Conservation (phyloP, 768 basidiomycete species). For the Lentinus tigrinus region DNA sequence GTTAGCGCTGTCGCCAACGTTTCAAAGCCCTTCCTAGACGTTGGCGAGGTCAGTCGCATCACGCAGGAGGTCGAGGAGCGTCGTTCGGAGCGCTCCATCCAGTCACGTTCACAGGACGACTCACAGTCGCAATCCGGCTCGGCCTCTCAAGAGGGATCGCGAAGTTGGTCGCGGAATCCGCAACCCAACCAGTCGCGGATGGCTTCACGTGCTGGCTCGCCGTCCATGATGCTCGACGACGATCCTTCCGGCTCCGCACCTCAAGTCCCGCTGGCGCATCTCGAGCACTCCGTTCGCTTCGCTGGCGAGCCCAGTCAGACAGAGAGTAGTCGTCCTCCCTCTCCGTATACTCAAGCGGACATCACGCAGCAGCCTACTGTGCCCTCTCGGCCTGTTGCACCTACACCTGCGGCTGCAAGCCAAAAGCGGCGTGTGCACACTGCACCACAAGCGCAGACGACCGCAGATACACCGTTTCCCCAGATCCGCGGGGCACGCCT, state of each 20-base stretch:
- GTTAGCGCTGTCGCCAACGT: conserved; percentile 18
- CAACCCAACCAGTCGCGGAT: neutral
- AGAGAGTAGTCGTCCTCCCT: conserved; percentile 3
- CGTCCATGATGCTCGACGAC: conserved; percentile 6
- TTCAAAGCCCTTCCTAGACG: conserved; percentile 46
- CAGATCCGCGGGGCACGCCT: conserved; percentile 76
- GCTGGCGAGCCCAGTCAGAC: neutral
- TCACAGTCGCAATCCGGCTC: conserved; percentile 5
- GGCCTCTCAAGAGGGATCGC: conserved; percentile 6
- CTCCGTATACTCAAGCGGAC: neutral
- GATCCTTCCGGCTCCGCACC: neutral
- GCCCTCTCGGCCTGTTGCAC: conserved; percentile 34
- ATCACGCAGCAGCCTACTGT: neutral
- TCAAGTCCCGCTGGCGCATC: neutral
- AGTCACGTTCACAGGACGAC: conserved; percentile 17
- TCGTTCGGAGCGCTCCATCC: conserved; percentile 46
- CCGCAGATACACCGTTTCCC: conserved; percentile 65
- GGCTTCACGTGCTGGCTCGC: conserved; percentile 2
- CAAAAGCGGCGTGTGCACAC: conserved; percentile 13
- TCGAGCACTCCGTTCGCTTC: conserved; percentile 6
- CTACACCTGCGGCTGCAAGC: conserved; percentile 33
- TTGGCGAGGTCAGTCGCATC: conserved; percentile 61
- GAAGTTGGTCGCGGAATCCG: conserved; percentile 2
- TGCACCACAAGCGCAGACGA: neutral
- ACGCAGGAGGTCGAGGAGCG: conserved; percentile 67